Evolutionary conservation across 768 basidiomycete species (phyloP), one percentile per base, ranked within the genome.

Genomic region (Lactarius sp.): DNA sequence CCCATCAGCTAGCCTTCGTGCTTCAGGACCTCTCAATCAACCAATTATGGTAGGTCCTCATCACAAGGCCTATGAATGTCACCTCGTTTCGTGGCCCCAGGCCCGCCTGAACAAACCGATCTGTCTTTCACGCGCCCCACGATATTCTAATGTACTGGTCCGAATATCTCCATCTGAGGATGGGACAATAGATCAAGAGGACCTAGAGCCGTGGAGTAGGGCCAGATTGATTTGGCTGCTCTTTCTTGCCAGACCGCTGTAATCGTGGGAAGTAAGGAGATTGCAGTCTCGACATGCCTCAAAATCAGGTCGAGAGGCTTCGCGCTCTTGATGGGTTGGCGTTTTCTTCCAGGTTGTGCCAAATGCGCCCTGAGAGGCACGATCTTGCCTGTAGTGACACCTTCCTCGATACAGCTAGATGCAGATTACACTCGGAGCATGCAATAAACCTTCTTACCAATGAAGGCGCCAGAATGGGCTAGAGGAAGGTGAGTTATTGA

Each of bases 1-100:
- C 64, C 64, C 64, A 56, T 65, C 64, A 65, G 54, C 59, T 60
- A 56, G 54, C 33, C 59, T 64, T 60, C 49, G 31, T 44, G 42
- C 60, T 60, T 46, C 59, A 31, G 46, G 50, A 52, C 44, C 34
- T 60, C 47, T n/a, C 41, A 51, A 53, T 60, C 54, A 44, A 33
- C 54, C 22, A 8, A 52, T 56, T 60, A 60, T 60, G 42, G 64
- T 34, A 56, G 54, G 10, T 9, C 52, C 52, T 34, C 39, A 52
- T 60, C 63, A 60, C 64, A 46, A 52, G 64, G 64, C 27, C 41
- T 18, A 46, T 52, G 47, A 42, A 18, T 33, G 41, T 56, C 49
- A 18, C 22, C 39, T 51, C 49, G 44, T 39, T 56, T 60, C 59
- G 63, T 64, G 49, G 59, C 64, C 63, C 22, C 33, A 33, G 27